Base-by-base conservation (phyloP, 768 basidiomycete species). In the Cubamyces sp. region DNA sequence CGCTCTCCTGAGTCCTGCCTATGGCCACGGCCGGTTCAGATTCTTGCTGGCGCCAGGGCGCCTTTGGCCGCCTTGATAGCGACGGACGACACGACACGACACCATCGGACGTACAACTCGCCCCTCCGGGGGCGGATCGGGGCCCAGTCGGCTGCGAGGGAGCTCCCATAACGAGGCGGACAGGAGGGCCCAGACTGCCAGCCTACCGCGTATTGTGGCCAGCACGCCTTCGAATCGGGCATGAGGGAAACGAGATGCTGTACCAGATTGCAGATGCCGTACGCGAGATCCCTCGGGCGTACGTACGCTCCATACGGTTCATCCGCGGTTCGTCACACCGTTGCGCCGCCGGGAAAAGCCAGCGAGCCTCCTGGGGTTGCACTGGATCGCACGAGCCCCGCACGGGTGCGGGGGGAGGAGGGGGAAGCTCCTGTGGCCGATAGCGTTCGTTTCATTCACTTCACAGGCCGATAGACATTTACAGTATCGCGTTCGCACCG, bases 171-270 rank as follows among this genome's bases (percentile, higher is more conserved):
- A 37, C 61, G 49, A 45, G 55, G 54, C 30, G 48, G 49, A 21
- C 28, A 28, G 9, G 23, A 21, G 34, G 62, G 37, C 40, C 43
- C 55, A 57, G 43, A 37, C 56, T 43, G 41, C 30, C 21, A 41
- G 54, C 51, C 48, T 26, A 23, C 48, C 25, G 28, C 48, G 16
- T 5, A n/a, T 12, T 18, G 18, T 43, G 42, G 42, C 19, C 42
- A 43, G 25, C 52, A 45, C 57, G 57, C 56, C 51, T 57, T 58
- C 52, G 51, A 63, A 58, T 58, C 57, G 62, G 62, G 57, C 61
- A 53, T 62, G 61, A 46, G 56, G 56, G 37, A 42, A 39, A 45
- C 57, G 62, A 63, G 62, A 63, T 63, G 62, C 52, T 56, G 57
- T 42, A 55, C 49, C 42, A 63, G 62, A 63, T 58, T 57, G 15